Evolutionary conservation across 78 protist species (phyloP), one percentile per base, ranked within the genome.

Genomic region (Dictyostelium citrinum): DNA sequence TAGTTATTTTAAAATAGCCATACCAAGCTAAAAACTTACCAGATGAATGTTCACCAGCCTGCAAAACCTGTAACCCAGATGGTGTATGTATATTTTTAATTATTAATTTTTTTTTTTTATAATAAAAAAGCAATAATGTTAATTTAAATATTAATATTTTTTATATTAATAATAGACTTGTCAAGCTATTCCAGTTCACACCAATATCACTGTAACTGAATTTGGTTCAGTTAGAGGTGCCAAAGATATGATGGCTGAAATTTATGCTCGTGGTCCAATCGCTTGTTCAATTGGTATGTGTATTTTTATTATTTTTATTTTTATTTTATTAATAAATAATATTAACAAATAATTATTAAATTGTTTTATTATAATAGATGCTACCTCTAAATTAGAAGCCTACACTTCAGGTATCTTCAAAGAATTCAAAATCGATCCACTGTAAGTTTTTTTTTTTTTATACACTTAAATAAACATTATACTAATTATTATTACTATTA

Each of bases 221-320:
- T 51, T 17, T 20, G 95, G 95, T 49, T 58, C n/a, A 55, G 91
- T 91, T 88, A 82, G 85, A 12, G 84, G 91, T 51, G 81, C 58
- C 3, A 49, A 72, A 3, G 97, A 91, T 17, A 97, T 96, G 91
- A 84, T 37, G 96, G 94, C 90, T 14, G 97, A 95, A 90, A 90
- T 95, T 51, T 85, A 51, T 49, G 83, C 86, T 27, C 81, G 96
- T 29, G 98, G 98, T 3, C 98, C 98, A 61, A 93, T 96, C 55
- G 95, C 95, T 11, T 96, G 98, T 49, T 72, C 80, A 29, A 96
- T 96, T 72, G 96, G 75, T 24, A 31, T 90, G 46, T 90, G 41
- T 33, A 68, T 33, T 76, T 17, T 95, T 39, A 20, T 74, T 74
- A 3, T 74, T 39, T 17, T 74, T 74, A 20, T 35, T 39, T 41